Base-by-base conservation (phyloP, 2,329 filamentous ascomycete species). In the Davidsoniella virescens region DNA sequence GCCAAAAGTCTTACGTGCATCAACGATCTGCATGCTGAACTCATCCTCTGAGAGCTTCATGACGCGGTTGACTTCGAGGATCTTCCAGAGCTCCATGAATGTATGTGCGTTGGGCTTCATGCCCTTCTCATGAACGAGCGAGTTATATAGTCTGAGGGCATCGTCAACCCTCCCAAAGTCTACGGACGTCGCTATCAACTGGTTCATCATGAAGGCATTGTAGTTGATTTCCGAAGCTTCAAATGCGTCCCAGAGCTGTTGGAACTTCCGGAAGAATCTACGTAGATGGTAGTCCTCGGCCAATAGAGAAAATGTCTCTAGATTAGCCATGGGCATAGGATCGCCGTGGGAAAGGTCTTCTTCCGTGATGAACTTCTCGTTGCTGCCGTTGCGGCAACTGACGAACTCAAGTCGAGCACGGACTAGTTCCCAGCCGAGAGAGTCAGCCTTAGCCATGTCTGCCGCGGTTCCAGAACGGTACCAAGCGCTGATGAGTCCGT, bases 401-500 rank as follows among this genome's bases (percentile, higher is more conserved):
- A 85, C 75, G 57, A 79, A 75, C 29, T 76, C 69, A 44, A 86
- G 68, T 26, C 84, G 76, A 26, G 76, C 67, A 47, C 78, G 70
- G 54, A 92, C 79, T 85, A 92, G 90, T 50, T 73, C 69, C 83
- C 83, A 87, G 2, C 75, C 84, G 49, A 87, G 68, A 37, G 69
- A 63, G 57, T 87, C 82, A 2, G 82, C 85, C 57, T 73, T 75
- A 46, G 73, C 65, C 48, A 75, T 64, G 49, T 78, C 67, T 18
- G 66, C 65, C 1, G 67, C 66, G 5, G 67, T 73, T 18, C 75
- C 75, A 5, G 76, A 72, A 44, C 86, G 75, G 47, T 92, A 69
- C 74, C 84, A 87, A 1, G 82, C 84, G 7, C 80, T 84, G 49
- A 94, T 76, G 17, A 94, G 70, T 6, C 85, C 84, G 59, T 94